Evolutionary conservation across 768 basidiomycete species (phyloP).

Genomic region (Clavulina sp.): DNA sequence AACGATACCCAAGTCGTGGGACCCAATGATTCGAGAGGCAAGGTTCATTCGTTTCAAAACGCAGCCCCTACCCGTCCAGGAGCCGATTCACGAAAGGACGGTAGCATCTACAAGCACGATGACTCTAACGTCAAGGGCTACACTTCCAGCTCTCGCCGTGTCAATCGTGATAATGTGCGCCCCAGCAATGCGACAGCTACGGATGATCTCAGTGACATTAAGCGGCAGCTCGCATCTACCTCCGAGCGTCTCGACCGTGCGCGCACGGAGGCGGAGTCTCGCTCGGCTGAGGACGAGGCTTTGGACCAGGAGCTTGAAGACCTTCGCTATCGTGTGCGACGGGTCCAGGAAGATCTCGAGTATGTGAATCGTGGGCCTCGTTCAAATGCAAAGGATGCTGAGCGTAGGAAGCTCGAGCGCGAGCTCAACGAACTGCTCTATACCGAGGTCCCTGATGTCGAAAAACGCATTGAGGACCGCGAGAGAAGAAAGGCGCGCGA

Average conservation of each 20-base stretch:
- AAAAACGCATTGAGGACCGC: constrained; percentile 61
- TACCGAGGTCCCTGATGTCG: constrained; percentile 79
- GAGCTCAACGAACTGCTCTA: constrained; percentile 76
- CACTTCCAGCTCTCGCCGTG: constrained; percentile 61
- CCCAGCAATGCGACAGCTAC: constrained; percentile 45
- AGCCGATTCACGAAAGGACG: constrained; percentile 58
- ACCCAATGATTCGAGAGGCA: constrained; percentile 21
- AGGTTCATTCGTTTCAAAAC: constrained; percentile 46
- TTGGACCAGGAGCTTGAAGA: constrained; percentile 84
- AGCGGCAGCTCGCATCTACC: constrained; percentile 61
- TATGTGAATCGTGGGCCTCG: constrained; percentile 64
- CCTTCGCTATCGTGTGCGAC: constrained; percentile 63
- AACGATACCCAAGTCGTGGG: constrained; percentile 52
- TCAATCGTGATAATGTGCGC: constrained; percentile 70
- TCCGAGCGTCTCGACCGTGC: constrained; percentile 63
- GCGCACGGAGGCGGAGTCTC: constrained; percentile 39
- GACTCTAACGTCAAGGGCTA: constrained; percentile 53
- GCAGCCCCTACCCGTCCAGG: constrained; percentile 29
- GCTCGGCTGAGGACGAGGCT: constrained; percentile 69
- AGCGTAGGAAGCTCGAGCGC: constrained; percentile 69
- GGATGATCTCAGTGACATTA: constrained; percentile 71
- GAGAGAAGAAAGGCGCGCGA: constrained; percentile 64
- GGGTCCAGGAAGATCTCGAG: constrained; percentile 84
- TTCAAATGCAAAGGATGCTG: constrained; percentile 60
- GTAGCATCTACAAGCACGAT: constrained; percentile 77